Base-by-base conservation (phyloP, 805 yeast genomes). In the Barnettozyma salicaria region DNA sequence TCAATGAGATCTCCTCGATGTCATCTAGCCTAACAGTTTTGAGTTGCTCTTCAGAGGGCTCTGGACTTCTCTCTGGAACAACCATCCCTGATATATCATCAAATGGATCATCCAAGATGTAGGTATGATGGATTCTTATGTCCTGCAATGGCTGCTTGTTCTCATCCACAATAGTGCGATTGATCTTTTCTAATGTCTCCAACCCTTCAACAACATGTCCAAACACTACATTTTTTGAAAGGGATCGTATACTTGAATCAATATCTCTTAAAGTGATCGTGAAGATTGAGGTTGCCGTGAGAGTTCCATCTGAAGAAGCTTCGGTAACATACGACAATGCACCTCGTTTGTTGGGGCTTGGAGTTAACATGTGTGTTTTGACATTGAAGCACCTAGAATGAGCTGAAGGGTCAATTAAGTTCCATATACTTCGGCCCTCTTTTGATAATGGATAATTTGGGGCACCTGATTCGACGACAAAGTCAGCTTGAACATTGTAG, bases 201-300 rank as follows among this genome's bases (percentile, higher is more conserved):
- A 69, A 64, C 0, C 76, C 81, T 47, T 76, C 83, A 2, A 55
- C 61, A 0, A 78, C 69, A 21, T 58, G 54, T 0, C 80, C 85
- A 63, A 78, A 73, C 2, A 64, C 60, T 0, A 58, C 48, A 1
- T 43, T 40, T 17, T 49, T 41, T 4, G 42, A 32, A 8, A 42
- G 23, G 0, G 44, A 27, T 6, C 30, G 32, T 20, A 43, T 41
- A 7, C 21, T 27, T 10, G 45, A 52, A 8, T 39, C 44, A 8
- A 61, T 48, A 29, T 61, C 60, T 0, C 50, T 52, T 29, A 69
- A 47, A 2, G 69, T 60, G 6, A 72, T 61, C 8, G 58, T 23
- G 34, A 71, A 60, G 36, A 59, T 52, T 1, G 72, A 63, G 3
- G 64, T 59, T 3, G 62, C 59, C 13, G 51, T 40, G 14, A 48